Evolutionary conservation across 2,329 filamentous ascomycete species (phyloP), one percentile per base, ranked within the genome.

Genomic region (Exophiala sp.): DNA sequence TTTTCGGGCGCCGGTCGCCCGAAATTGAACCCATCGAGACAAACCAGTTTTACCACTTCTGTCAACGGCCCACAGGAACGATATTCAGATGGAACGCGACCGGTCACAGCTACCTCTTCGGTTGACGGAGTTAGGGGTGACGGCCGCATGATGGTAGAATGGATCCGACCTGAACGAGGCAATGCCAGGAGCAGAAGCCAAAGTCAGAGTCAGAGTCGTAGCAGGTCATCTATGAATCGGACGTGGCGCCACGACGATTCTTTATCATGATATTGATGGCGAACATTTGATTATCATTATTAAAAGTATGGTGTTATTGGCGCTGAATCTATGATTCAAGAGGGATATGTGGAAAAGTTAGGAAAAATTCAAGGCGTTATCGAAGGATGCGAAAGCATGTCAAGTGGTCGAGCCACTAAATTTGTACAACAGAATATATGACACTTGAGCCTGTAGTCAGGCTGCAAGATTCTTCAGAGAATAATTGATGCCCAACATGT

Each of bases 101-200:
- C 29, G 3, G 21, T 57, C 16, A 44, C 3, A 2, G 34, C 55
- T 4, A 35, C 45, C 5, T 60, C 57, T 11, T 52, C 54, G 3
- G 52, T 60, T 7, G 57, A 60, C 34, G 42, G 50, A 3, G 39
- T 56, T 16, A 50, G 12, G 38, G 41, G 32, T 8, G 39, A 51
- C 14, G 58, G 58, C 6, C 46, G 55, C n/a, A 58, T 61, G 55
- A 20, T 57, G 40, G 47, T 61, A 3, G 58, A 58, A 43, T 61
- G 58, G 58, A 54, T 58, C 20, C 52, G 58, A 36, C 55, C 50
- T 16, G 47, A 40, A 16, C 40, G 41, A 14, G 32, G n/a, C n/a
- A 46, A 16, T 36, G 16, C 18, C 11, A 44, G 16, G 32, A 21
- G n/a, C 34, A 47, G 43, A 18, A 48, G 44, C n/a, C 48, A 34